Evolutionary conservation across 2,329 filamentous ascomycete genomes (phyloP).

Genomic region (Monosporascus sp.): DNA sequence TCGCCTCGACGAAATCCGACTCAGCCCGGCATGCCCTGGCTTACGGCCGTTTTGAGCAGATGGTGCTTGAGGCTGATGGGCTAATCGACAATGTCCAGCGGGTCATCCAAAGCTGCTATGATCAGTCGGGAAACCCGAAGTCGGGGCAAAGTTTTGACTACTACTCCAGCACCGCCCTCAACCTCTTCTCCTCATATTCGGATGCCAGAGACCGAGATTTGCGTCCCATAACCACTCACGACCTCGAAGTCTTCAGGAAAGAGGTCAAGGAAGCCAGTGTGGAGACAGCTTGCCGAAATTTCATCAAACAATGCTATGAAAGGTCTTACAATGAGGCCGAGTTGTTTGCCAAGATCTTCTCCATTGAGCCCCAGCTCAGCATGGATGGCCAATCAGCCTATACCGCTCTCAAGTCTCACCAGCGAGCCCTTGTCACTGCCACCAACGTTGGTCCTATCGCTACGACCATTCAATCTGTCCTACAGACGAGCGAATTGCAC

Average conservation of each 20-base stretch:
- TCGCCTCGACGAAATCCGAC: constrained; percentile 51
- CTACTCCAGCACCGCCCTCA: constrained; percentile 49
- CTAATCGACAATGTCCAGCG: constrained; percentile 52
- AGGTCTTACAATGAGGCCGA: constrained; percentile 49
- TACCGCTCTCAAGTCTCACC: constrained; percentile 41
- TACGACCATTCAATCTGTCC: constrained; percentile 41
- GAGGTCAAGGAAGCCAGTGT: constrained; percentile 44
- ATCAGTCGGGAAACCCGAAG: constrained; percentile 43
- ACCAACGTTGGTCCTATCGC: constrained; percentile 50
- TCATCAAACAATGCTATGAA: constrained; percentile 56
- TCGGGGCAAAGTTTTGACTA: constrained; percentile 42
- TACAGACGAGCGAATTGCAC: constrained; percentile 43
- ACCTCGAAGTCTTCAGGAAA: constrained; percentile 49
- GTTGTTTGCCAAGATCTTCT: constrained; percentile 51
- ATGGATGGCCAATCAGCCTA: constrained; percentile 46
- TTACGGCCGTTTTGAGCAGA: constrained; percentile 55
- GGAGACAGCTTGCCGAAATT: constrained; percentile 53
- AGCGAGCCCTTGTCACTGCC: constrained; percentile 47
- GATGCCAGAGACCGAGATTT: constrained; percentile 49
- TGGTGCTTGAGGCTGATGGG: constrained; percentile 51
- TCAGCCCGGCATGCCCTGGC: constrained; percentile 55
- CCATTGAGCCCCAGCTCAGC: constrained; percentile 49
- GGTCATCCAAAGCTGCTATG: constrained; percentile 47
- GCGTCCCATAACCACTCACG: constrained; percentile 46
- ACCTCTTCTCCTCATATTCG: constrained; percentile 50